phyloP scores from a whole-genome alignment of 2,329 filamentous ascomycete species.

The Raffaelea ambrosiae region DNA sequence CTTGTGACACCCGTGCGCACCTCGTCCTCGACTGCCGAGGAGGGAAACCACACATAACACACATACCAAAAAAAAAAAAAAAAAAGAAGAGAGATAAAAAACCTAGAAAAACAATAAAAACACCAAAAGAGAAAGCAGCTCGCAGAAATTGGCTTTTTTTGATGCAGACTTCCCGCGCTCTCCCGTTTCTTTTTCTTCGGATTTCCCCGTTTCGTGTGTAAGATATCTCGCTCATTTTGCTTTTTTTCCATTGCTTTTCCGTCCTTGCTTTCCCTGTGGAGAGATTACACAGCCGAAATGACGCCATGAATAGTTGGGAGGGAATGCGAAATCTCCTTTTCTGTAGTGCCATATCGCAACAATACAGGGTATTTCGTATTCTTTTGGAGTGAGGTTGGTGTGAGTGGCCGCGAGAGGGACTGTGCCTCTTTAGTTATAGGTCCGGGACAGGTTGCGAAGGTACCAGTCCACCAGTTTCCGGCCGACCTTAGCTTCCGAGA shows the following conservation, averaged over 20 bases:
- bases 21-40: neutral
- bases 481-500: constrained; percentile 97
- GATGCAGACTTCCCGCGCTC: too few relatives aligned
- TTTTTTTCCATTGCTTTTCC: neutral
- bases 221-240: neutral
- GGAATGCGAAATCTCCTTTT: too few relatives aligned
- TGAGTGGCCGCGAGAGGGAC: neutral
- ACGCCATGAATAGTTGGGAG: too few relatives aligned
- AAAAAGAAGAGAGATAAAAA: neutral
- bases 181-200: too few relatives aligned
- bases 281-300: too few relatives aligned
- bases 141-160: neutral
- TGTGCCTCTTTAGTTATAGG: constrained; percentile 56
- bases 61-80: neutral
- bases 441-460: constrained; percentile 88
- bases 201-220: too few relatives aligned
- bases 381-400: neutral
- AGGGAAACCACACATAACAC: neutral
- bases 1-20: neutral
- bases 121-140: neutral
- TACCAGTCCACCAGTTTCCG: constrained; percentile 98
- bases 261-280: neutral
- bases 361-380: too few relatives aligned
- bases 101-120: neutral
- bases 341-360: too few relatives aligned